Base-by-base conservation (phyloP, 208 protist species). In the Acanthamoeba culbertsoni region DNA sequence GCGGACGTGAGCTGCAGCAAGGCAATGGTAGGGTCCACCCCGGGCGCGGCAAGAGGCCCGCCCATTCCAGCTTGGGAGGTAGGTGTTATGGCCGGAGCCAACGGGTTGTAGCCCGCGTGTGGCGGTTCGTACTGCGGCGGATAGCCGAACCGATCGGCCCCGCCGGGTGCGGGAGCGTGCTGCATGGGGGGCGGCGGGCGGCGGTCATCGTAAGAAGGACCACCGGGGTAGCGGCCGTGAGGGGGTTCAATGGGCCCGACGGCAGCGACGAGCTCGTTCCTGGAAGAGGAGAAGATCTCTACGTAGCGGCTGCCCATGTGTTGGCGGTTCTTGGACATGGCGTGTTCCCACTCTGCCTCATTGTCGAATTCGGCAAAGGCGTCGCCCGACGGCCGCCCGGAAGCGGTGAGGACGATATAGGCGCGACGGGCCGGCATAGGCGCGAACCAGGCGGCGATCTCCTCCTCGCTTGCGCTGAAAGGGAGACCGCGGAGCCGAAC, bases 261-360 rank as follows among this genome's bases (percentile, higher is more conserved):
- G 35, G 71, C 20, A 16, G 31, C 3, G 42, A 53, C 33, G 42
- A 82, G 71, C 35, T 82, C 71, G 4, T 82, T 35, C 20, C 28
- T 82, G n/a, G 71, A 82, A 2, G 77, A 88, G 2, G 48, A n/a
- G 28, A 65, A 88, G 48, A 88, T 63, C 40, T 88, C 77, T 26
- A 88, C 77, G 26, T 63, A 88, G 43, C 77, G 77, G 28, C 35
- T 88, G 77, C 77, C 77, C 43, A 88, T 57, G 48, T 88, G 51
- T 51, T 88, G 48, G 31, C 77, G 77, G 33, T 88, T 57, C 77
- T 88, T 88, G 35, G 43, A 65, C 48, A 88, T 57, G 51, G 77
- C 77, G 77, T 65, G 45, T 23, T 88, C 48, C 48, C 48, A 57
- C 31, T 88, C 31, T 1, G n/a, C 3, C 48, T 57, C 77, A 23